phyloP scores from a whole-genome alignment of 2,329 filamentous ascomycete species.

The Colletotrichum sp. region DNA sequence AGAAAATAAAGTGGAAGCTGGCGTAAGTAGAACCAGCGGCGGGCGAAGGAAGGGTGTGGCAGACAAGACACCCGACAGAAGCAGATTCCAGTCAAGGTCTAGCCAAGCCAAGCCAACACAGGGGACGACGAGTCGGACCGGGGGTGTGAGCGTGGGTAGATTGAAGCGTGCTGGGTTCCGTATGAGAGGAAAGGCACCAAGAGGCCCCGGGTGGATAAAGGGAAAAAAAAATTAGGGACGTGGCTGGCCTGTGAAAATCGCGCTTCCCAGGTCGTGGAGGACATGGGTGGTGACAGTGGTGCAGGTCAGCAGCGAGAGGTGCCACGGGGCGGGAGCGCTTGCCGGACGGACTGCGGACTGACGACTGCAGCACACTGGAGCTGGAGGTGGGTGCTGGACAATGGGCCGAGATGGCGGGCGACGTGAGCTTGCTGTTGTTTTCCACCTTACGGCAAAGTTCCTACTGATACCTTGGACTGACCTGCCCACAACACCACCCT shows the following conservation, averaged over 20 bases:
- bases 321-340: background rate
- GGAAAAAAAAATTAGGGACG: background rate
- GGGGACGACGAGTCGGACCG: slow-evolving; percentile 3
- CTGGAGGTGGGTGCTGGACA: background rate
- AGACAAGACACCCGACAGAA: slow-evolving; percentile 30
- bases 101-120: slow-evolving; percentile 13
- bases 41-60: slow-evolving; percentile 23
- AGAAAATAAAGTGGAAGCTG: slow-evolving; percentile 9
- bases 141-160: slow-evolving; percentile 2
- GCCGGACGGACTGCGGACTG: background rate
- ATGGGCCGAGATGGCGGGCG: background rate
- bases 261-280: background rate
- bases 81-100: slow-evolving; percentile 25
- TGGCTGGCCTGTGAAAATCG: slow-evolving; percentile 7
- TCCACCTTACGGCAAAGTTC: background rate
- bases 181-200: background rate
- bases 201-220: background rate
- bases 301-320: background rate
- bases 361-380: background rate
- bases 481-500: background rate
- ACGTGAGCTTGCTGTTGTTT: background rate
- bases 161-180: background rate
- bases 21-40: background rate
- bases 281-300: background rate
- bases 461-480: background rate